Evolutionary conservation across 169 alveolate genomes (phyloP), one percentile per base, ranked within the genome.

Genomic region (Babesia bovis): DNA sequence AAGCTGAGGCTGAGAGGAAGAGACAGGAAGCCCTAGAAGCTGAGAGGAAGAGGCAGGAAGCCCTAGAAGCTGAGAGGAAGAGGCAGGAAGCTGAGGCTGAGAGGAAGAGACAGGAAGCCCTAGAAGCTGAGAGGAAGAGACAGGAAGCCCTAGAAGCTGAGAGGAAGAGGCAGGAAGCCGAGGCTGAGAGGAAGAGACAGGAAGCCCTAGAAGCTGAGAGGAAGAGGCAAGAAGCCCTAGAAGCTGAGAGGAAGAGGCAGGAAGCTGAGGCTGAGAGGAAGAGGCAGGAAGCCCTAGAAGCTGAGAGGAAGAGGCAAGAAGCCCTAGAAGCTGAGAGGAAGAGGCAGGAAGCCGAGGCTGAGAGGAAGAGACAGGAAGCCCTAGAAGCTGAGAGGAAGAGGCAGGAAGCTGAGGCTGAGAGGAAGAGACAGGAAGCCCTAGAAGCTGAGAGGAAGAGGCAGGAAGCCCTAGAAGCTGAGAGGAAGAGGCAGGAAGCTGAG

Each of bases 61-160:
- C 32, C 32, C 38, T 4, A 9, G 41, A 44, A n/a, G 33, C 32
- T 3, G 32, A 38, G 47, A 23, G 32, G 55, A 2, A 33, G 30
- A 12, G 35, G 55, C 51, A 59, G 44, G 35, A 59, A 5, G 51
- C 61, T 68, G 58, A 57, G 33, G 25, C 36, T 25, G 55, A 49
- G 30, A 13, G 3, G 51, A 0, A 10, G 55, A 15, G 61, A 21
- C 45, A 33, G 13, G 40, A 55, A 5, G 15, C n/a, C 33, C 52
- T 33, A 44, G 12, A n/a, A 0, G 57, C 28, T 3, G 58, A 33
- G 50, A 19, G 13, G 45, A 7, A 13, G 7, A 7, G 45, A 9
- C 45, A 38, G 45, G 45, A 7, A 9, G 45, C 45, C 7, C 45
- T 38, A 9, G 50, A 10, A 40, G 33, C 28, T 26, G 47, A 10